Conservation (phyloP, 2,329 filamentous ascomycete species). For the Claviceps sp. region DNA sequence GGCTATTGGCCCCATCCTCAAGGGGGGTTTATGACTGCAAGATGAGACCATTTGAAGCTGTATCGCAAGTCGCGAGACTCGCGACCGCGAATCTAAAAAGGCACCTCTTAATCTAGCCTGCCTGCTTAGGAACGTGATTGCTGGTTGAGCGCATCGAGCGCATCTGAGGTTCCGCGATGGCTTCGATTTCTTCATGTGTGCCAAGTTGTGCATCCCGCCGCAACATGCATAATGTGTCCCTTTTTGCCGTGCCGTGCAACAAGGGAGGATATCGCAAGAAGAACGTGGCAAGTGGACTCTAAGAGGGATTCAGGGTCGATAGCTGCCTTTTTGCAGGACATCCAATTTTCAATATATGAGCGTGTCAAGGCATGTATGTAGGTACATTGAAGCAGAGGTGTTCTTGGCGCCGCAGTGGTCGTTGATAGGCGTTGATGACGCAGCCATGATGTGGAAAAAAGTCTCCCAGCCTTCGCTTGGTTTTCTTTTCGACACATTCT, state of each 20-base stretch:
- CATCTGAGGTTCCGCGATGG: too few species aligned
- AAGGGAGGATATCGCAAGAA: conserved; percentile 1
- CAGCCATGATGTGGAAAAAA: too few species aligned
- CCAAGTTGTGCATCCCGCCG: background rate
- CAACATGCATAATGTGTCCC: background rate
- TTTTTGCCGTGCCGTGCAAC: background rate
- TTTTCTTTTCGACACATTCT: background rate
- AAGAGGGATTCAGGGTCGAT: background rate
- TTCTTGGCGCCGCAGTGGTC: background rate
- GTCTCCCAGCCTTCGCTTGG: background rate
- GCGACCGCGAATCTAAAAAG: background rate
- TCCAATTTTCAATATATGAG: conserved; percentile 3
- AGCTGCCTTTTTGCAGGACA: background rate
- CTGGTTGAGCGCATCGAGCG: too few species aligned
- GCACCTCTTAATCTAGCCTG: background rate
- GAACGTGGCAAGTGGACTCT: background rate
- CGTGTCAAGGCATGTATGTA: background rate
- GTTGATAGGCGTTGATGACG: too few species aligned
- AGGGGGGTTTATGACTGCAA: background rate
- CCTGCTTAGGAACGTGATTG: background rate
- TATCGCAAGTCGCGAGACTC: background rate
- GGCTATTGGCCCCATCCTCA: conserved; percentile 1
- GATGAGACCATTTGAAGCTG: conserved; percentile 2
- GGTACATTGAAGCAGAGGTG: background rate
- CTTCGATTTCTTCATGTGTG: background rate